Conservation (phyloP, 2,329 filamentous ascomycete species). For the Ascochyta fabae region DNA sequence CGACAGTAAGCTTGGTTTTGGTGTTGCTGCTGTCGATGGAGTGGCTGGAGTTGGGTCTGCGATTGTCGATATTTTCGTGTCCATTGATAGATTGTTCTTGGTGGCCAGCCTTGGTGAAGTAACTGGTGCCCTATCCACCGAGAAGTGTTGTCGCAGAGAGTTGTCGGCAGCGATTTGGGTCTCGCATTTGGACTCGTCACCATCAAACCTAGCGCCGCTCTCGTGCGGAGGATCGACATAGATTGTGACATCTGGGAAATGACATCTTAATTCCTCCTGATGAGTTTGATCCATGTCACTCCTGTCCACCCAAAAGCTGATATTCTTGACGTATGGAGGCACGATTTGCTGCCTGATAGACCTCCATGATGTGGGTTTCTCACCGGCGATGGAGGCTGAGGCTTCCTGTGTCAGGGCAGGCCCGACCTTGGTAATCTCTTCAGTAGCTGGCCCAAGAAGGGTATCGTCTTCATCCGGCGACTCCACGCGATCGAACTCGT, state of each 20-base stretch:
- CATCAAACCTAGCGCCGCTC: background rate
- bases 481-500: background rate
- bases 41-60: background rate
- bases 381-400: background rate
- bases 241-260: slow-evolving; percentile 3
- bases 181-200: background rate
- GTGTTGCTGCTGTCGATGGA: background rate
- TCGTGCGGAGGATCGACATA: too few species aligned
- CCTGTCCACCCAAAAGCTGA: background rate
- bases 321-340: background rate
- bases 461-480: background rate
- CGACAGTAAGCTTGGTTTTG: background rate
- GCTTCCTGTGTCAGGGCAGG: background rate
- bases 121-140: background rate
- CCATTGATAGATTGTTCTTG: background rate
- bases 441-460: background rate
- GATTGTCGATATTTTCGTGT: background rate
- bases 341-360: background rate
- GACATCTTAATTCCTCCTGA: background rate
- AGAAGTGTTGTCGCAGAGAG: background rate
- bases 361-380: background rate
- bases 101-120: background rate
- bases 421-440: background rate
- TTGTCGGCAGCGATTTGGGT: background rate
- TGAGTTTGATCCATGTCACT: background rate